Conservation (phyloP, 257 asterid genomes). For the Lycium barbarum region DNA sequence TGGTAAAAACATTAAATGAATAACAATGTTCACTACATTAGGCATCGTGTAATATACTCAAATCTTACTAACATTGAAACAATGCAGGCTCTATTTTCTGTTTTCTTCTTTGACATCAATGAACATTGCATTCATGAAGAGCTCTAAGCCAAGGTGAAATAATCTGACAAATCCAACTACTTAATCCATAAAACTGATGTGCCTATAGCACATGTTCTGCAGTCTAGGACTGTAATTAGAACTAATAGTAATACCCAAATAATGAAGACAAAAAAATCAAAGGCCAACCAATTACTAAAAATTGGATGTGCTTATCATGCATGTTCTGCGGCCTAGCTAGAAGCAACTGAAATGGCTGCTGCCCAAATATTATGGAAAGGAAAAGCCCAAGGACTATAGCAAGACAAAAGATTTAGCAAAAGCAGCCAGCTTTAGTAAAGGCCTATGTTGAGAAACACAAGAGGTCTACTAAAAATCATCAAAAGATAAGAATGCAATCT, state of each 20-base stretch:
- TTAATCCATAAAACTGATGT: not conserved
- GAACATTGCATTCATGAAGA: not conserved
- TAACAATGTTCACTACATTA: not conserved
- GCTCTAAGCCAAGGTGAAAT: not conserved
- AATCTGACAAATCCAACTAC: not conserved
- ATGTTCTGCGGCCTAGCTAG: not conserved
- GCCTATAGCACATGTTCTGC: not conserved
- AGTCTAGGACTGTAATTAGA: not conserved
- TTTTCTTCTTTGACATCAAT: not conserved
- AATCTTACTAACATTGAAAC: not conserved
- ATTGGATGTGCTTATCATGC: not conserved
- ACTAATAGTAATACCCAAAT: not conserved
- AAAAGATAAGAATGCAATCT: not conserved
- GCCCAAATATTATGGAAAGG: not conserved
- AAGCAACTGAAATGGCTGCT: not conserved
- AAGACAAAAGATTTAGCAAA: not conserved
- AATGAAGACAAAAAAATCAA: not conserved
- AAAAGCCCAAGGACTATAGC: not conserved
- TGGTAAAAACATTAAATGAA: not conserved
- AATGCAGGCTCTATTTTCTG: not conserved
- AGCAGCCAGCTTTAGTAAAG: not conserved
- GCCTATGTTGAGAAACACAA: not conserved
- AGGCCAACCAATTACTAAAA: not conserved
- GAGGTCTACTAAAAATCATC: conserved; percentile 13
- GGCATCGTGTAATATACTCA: not conserved